Conservation (phyloP, 768 basidiomycete genomes). For the Gyrodon lividus region DNA sequence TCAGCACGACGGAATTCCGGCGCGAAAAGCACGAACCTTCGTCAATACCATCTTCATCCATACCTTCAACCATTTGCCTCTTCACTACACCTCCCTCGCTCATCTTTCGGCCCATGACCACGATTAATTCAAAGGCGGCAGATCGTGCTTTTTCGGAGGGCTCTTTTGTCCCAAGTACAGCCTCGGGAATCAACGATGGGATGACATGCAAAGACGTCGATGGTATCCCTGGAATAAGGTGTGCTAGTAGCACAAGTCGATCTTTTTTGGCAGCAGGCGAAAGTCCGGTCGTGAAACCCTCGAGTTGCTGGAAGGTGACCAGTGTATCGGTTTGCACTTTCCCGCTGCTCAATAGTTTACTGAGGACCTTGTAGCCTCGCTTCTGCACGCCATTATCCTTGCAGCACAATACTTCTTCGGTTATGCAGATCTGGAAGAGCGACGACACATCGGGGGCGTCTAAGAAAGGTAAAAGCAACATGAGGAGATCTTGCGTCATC, state of each 20-base stretch:
- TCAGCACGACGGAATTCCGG: constrained; percentile 5
- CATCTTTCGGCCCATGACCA: constrained; percentile 95
- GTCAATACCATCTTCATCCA: constrained; percentile 66
- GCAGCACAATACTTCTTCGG: constrained; percentile 64
- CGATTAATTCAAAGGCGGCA: constrained; percentile 86
- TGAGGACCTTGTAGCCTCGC: constrained; percentile 87
- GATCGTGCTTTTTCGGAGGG: constrained; percentile 89
- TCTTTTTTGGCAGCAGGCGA: constrained; percentile 92
- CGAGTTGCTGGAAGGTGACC: constrained; percentile 60
- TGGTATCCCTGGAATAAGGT: constrained; percentile 68
- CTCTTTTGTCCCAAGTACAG: constrained; percentile 93
- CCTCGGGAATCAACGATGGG: constrained; percentile 88
- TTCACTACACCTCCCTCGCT: constrained; percentile 79
- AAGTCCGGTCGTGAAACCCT: constrained; percentile 62
- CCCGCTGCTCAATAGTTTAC: constrained; percentile 65
- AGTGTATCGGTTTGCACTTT: constrained; percentile 58
- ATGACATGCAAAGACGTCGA: constrained; percentile 76
- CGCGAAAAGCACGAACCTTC: constrained; percentile 34
- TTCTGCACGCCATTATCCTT: constrained; percentile 92
- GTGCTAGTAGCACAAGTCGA: constrained; percentile 72
- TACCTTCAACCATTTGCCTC: constrained; percentile 72
- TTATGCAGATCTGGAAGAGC: constrained; percentile 71
- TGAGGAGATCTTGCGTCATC: constrained; percentile 80
- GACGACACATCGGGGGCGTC: constrained; percentile 56
- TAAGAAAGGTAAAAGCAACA: constrained; percentile 78